Conservation (phyloP, 306 rosid species). For the Cajanus cajan region DNA sequence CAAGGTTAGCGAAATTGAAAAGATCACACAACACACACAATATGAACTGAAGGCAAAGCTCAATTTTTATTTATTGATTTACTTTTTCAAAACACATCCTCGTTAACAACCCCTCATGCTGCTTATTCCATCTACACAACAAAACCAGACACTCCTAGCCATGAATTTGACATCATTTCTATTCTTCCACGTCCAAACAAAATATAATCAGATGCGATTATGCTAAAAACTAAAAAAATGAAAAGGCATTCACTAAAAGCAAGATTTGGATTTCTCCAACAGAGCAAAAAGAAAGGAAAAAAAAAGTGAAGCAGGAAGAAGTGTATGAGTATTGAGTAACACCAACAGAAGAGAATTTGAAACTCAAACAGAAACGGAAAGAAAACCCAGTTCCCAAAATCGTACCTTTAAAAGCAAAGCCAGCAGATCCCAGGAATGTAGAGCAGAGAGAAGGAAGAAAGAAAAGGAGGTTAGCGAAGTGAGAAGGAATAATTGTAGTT, state of each 20-base stretch:
- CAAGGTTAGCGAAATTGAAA: neutral
- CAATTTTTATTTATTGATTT: neutral
- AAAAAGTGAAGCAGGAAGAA: neutral
- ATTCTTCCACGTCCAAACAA: neutral
- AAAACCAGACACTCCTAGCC: slow-evolving; percentile 16
- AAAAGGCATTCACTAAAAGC: neutral
- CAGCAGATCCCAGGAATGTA: slow-evolving; percentile 50
- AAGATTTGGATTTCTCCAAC: neutral
- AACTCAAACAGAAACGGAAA: neutral
- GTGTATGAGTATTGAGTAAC: too few species aligned
- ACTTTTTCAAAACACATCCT: neutral
- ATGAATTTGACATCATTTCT: neutral
- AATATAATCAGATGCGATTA: slow-evolving; percentile 1
- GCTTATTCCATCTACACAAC: neutral
- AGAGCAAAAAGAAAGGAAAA: neutral
- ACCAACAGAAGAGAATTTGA: neutral
- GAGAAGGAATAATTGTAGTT: neutral
- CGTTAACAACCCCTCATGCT: neutral
- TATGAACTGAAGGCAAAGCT: slow-evolving; percentile 14
- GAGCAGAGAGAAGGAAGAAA: slow-evolving; percentile 7
- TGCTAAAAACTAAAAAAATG: neutral
- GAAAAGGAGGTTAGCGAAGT: neutral
- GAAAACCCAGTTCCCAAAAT: slow-evolving; percentile 43
- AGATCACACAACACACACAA: slow-evolving; percentile 3
- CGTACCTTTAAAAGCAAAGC: slow-evolving; percentile 45